These are phyloP conservation scores for Boletellus deceptivus DNA, from an alignment of 1,284 basidiomycete species.

Conservation along the genomic window DNA sequence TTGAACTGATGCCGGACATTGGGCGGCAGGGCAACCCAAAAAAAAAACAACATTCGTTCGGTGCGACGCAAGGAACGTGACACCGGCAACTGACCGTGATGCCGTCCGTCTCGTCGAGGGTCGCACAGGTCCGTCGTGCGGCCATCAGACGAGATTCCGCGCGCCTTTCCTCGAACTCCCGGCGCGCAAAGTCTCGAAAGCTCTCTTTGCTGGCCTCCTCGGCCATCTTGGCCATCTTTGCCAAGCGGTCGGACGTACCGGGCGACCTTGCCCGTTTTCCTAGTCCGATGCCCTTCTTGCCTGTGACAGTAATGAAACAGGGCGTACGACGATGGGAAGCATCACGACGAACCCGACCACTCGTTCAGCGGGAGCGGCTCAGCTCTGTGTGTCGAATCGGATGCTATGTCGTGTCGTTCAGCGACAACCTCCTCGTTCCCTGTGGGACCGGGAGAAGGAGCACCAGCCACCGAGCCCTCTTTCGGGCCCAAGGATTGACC, in stretches of 20 bases:
- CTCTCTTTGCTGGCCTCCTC: constrained; percentile 54
- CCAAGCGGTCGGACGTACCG: constrained; percentile 54
- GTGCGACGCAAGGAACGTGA: background rate
- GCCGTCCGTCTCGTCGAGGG: constrained; percentile 68
- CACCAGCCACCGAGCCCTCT: constrained; percentile 16
- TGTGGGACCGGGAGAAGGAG: background rate
- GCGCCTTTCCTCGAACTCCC: constrained; percentile 70
- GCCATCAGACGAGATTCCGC: constrained; percentile 66
- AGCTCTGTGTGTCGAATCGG: constrained; percentile 41
- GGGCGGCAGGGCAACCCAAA: too few species aligned
- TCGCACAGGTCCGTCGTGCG: constrained; percentile 68
- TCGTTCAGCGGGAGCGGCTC: constrained; percentile 71
- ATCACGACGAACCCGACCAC: constrained; percentile 63
- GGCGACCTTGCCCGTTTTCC: constrained; percentile 72
- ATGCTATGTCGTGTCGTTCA: constrained; percentile 1
- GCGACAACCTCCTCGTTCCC: constrained; percentile 3
- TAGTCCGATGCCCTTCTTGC: constrained; percentile 73
- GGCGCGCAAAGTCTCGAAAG: constrained; percentile 64
- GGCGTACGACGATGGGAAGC: background rate
- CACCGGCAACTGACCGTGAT: constrained; percentile 48
- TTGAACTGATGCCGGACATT: constrained; percentile 56
- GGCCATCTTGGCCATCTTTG: constrained; percentile 72
- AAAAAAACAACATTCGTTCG: background rate
- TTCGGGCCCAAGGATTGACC: constrained; percentile 68
- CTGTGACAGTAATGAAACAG: constrained; percentile 38